Conservation (phyloP, 2,329 filamentous ascomycete species). For the Paecilomyces sp. region DNA sequence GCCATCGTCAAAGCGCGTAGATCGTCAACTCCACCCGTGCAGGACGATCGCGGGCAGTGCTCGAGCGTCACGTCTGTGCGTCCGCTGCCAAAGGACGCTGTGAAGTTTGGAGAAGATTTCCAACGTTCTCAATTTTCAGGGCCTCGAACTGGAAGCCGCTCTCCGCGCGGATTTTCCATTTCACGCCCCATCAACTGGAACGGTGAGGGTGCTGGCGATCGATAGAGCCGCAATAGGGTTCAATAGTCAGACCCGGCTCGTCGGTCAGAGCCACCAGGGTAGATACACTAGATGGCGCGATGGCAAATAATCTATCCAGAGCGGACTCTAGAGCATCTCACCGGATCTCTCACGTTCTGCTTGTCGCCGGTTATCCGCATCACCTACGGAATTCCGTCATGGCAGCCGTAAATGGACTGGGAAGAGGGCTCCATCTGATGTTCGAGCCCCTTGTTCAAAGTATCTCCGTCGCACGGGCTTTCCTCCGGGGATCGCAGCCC, state of each 20-base stretch:
- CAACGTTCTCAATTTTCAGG: not conserved
- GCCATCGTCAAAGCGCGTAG: not conserved
- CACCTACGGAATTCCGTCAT: not conserved
- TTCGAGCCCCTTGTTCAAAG: not conserved
- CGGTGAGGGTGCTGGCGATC: not conserved
- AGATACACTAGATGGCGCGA: not conserved
- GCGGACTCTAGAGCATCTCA: not conserved
- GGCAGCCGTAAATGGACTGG: not conserved
- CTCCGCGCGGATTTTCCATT: not conserved
- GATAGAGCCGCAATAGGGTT: not conserved
- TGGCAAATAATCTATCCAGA: not conserved
- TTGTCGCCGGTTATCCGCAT: not conserved
- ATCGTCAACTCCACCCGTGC: not conserved
- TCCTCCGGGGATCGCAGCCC: not conserved
- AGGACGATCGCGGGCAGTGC: not conserved
- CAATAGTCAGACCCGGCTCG: not conserved
- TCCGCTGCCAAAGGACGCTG: not conserved
- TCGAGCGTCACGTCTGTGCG: not conserved
- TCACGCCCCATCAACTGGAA: not conserved
- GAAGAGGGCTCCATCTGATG: not conserved
- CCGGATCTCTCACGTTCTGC: not conserved
- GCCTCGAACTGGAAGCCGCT: not conserved
- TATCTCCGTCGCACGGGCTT: not conserved
- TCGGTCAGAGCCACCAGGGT: not conserved
- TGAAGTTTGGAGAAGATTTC: not conserved